These are phyloP conservation scores for Capsicum pubescens DNA, from an alignment of 257 asterid species.

Conservation along the genomic window DNA sequence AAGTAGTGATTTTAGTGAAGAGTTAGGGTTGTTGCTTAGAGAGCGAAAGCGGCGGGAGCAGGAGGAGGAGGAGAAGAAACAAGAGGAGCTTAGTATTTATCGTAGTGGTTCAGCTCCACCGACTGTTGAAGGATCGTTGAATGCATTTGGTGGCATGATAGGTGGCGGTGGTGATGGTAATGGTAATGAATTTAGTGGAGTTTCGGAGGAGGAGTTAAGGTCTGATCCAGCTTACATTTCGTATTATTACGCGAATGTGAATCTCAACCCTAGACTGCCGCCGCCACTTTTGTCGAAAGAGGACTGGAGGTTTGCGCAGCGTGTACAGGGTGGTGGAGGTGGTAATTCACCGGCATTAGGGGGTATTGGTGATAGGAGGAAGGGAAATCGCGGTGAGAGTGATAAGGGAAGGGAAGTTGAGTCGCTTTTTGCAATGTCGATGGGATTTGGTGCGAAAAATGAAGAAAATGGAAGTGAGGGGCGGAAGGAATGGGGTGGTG, in stretches of 20 bases:
- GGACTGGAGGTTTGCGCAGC: conserved; percentile 55
- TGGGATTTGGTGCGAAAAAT: conserved; percentile 47
- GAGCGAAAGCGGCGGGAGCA: conserved; percentile 45
- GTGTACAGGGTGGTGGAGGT: conserved; percentile 47
- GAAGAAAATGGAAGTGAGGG: conserved; percentile 47
- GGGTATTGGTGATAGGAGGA: conserved; percentile 64
- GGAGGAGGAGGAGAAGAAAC: conserved; percentile 41
- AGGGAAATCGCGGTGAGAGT: conserved; percentile 34
- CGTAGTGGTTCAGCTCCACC: conserved; percentile 85
- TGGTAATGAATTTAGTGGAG: conserved; percentile 17
- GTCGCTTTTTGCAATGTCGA: conserved; percentile 57
- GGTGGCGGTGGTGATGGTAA: not conserved
- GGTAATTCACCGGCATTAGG: conserved; percentile 33
- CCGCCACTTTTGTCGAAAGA: conserved; percentile 58
- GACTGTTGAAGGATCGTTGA: conserved; percentile 56
- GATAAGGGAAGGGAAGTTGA: conserved; percentile 33
- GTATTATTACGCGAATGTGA: conserved; percentile 68
- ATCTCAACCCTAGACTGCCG: conserved; percentile 72
- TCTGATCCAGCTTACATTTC: conserved; percentile 72
- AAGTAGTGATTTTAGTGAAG: conserved; percentile 53
- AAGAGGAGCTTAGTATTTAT: conserved; percentile 55
- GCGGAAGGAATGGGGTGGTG: conserved; percentile 62
- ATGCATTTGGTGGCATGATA: conserved; percentile 37
- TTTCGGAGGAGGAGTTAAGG: conserved; percentile 53
- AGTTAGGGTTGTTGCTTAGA: conserved; percentile 53